A percentile compares a stretch with the other conserved stretches of the same genome.
These are phyloP conservation scores for Lachancea quebecensis DNA, from an alignment of 805 yeast species.

Conservation along the genomic window DNA sequence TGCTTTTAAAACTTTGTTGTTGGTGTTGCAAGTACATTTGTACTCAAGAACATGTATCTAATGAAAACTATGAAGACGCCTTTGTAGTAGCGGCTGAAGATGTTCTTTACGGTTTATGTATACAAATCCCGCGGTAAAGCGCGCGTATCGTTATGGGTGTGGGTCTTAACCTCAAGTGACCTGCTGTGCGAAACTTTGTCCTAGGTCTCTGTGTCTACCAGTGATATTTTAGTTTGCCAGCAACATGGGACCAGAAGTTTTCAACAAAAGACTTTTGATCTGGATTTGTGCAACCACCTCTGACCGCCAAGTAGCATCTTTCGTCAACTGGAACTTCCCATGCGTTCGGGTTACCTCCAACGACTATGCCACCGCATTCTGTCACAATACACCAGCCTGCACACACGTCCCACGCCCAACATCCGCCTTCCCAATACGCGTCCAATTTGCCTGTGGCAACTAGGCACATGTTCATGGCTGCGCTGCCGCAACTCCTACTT, in stretches of 20 bases:
- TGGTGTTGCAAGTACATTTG: too few relatives aligned
- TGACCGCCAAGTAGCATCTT: slow-evolving; percentile 51
- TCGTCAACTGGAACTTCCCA: slow-evolving; percentile 45
- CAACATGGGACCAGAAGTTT: slow-evolving; percentile 44
- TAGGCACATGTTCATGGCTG: slow-evolving; percentile 54
- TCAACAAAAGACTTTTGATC: slow-evolving; percentile 41
- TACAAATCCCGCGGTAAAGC: too few relatives aligned
- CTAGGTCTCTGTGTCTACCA: not conserved
- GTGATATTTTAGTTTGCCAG: slow-evolving; percentile 39
- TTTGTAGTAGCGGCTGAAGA: too few relatives aligned
- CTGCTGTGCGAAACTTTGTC: too few relatives aligned
- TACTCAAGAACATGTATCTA: too few relatives aligned
- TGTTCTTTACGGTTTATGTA: too few relatives aligned
- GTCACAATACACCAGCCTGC: slow-evolving; percentile 58
- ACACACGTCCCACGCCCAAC: slow-evolving; percentile 63
- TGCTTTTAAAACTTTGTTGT: too few relatives aligned
- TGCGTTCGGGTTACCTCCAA: slow-evolving; percentile 45
- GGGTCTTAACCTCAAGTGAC: too few relatives aligned
- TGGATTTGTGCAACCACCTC: slow-evolving; percentile 38
- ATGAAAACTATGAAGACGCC: too few relatives aligned
- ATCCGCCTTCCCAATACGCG: slow-evolving; percentile 67
- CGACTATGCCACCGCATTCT: slow-evolving; percentile 54
- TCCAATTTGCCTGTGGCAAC: slow-evolving; percentile 55
- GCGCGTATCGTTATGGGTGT: too few relatives aligned
- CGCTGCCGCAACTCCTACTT: slow-evolving; percentile 54